Evolutionary conservation across 495 filamentous ascomycete species (phyloP).

Genomic region (Podospora australis): DNA sequence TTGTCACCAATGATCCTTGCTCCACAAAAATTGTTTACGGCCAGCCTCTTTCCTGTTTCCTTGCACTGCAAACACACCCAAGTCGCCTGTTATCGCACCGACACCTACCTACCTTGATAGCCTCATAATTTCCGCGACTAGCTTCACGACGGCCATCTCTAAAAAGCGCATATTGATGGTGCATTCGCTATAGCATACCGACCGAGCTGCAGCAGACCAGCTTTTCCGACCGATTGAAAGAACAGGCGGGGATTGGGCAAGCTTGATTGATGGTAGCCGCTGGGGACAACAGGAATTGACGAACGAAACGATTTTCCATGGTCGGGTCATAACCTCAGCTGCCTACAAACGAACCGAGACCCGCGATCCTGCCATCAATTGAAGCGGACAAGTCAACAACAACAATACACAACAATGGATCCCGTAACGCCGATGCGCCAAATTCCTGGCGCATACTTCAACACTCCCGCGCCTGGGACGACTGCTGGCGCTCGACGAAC

Average conservation of each 20-base stretch:
- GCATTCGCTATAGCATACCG: constrained; percentile 10
- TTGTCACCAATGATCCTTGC: constrained; percentile 24
- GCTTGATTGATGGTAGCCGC: constrained; percentile 4
- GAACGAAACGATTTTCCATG: background rate
- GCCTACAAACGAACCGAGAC: background rate
- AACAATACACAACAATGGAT: constrained; percentile 52
- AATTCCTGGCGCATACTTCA: constrained; percentile 65
- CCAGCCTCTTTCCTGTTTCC: constrained; percentile 18
- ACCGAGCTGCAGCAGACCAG: constrained; percentile 14
- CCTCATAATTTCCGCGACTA: background rate
- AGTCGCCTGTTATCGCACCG: constrained; percentile 9
- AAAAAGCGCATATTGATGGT: constrained; percentile 16
- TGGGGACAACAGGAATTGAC: background rate
- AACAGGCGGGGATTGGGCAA: constrained; percentile 12
- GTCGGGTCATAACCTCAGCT: no score
- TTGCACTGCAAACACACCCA: constrained; percentile 5
- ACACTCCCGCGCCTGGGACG: constrained; percentile 54
- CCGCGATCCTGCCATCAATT: no score
- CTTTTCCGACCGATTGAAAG: constrained; percentile 12
- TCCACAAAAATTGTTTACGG: constrained; percentile 34
- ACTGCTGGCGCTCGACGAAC: constrained; percentile 34
- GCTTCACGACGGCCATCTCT: constrained; percentile 2
- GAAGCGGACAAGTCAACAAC: no score
- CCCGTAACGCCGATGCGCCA: constrained; percentile 59
- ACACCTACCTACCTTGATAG: background rate